Evolutionary conservation across 768 basidiomycete genomes (phyloP).

Genomic region (Psilocybe subaeruginosa): DNA sequence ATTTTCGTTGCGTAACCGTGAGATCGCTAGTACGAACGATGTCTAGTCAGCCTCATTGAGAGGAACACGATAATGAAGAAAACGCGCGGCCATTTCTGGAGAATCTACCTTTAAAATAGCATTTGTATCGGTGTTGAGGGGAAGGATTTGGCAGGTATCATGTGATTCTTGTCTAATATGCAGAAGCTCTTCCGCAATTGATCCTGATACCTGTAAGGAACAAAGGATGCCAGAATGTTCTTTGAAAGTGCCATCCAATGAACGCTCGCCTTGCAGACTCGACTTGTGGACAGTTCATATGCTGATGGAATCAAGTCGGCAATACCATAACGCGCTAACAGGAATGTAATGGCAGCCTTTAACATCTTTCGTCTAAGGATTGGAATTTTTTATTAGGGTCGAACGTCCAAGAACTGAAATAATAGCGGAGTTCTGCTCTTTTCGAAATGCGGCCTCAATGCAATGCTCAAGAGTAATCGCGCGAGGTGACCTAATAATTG

Average conservation of each 20-base stretch:
- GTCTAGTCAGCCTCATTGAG: not conserved
- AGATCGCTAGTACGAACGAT: constrained; percentile 10
- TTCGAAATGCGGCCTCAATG: not conserved
- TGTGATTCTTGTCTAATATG: not conserved
- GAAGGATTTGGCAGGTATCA: too few species aligned
- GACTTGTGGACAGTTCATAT: not conserved
- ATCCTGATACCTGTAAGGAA: not conserved
- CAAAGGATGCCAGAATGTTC: not conserved
- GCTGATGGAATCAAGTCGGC: not conserved
- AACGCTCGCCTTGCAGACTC: not conserved
- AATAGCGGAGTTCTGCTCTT: not conserved
- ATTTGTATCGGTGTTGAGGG: constrained; percentile 1
- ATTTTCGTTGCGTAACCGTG: constrained; percentile 15
- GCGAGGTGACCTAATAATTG: too few species aligned
- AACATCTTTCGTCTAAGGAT: too few species aligned
- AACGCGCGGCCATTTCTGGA: constrained; percentile 14
- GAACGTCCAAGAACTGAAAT: not conserved
- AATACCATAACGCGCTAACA: too few species aligned
- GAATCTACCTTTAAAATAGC: constrained; percentile 14
- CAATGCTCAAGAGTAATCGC: not conserved
- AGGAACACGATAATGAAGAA: not conserved
- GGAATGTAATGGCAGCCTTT: too few species aligned
- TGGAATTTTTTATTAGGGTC: too few species aligned
- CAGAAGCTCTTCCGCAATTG: not conserved
- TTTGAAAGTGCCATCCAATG: not conserved